Percentiles rank a stretch among this genome's conserved stretches.
Evolutionary conservation across 192 early-diverging fungal genomes (phyloP).

Genomic region (Backusella parvicylindrica): DNA sequence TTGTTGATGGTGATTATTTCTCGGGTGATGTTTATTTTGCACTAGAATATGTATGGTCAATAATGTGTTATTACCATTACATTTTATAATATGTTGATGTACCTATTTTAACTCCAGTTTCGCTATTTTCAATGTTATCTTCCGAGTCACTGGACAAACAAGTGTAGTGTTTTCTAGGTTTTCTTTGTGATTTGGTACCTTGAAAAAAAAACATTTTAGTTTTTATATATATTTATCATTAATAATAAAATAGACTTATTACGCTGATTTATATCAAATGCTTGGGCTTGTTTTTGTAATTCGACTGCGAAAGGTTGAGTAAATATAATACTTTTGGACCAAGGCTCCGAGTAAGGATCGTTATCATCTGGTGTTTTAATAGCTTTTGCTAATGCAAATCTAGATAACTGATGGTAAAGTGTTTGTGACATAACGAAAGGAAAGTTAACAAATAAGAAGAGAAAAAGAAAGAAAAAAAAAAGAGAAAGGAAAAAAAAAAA

Average conservation of each 20-base stretch:
- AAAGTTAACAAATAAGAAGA: neutral
- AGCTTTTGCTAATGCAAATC: slow-evolving; percentile 26
- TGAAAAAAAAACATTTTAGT: neutral
- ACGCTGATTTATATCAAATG: neutral
- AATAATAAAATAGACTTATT: neutral
- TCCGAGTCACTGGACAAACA: slow-evolving; percentile 10
- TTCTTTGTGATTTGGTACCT: neutral
- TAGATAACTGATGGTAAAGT: slow-evolving; percentile 14
- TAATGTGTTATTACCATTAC: neutral
- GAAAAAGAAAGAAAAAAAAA: neutral
- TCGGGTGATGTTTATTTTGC: neutral
- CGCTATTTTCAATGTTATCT: neutral
- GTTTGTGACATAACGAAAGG: neutral
- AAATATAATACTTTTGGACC: slow-evolving; percentile 32
- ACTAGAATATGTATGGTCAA: neutral
- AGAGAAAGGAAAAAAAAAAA: neutral
- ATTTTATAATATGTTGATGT: neutral
- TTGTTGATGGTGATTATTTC: neutral
- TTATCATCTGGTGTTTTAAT: slow-evolving; percentile 23
- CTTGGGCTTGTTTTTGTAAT: neutral
- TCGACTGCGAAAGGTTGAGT: slow-evolving; percentile 5
- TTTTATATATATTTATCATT: neutral
- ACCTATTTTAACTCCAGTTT: neutral
- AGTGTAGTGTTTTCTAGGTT: neutral
- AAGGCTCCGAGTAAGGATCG: slow-evolving; percentile 15